Evolutionary conservation across 352 stramenopile genomes (phyloP), one percentile per base, ranked within the genome.

Genomic region (Globisporangium nagaii): DNA sequence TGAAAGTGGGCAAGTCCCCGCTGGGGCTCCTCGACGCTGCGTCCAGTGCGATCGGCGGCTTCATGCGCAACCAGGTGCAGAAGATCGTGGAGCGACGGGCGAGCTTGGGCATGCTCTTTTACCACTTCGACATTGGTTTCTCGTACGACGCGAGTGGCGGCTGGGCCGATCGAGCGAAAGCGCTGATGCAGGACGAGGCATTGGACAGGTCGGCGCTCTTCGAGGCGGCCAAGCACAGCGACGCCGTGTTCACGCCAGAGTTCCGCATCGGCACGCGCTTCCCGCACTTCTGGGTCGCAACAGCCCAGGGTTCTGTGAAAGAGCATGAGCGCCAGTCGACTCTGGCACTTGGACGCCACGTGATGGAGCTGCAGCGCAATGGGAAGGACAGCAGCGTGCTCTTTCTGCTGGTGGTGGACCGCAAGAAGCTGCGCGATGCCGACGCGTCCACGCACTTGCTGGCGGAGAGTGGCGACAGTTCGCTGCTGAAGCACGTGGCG

Each of bases 111-210:
- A 91, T 94, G 84, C 67, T 94, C 37, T 94, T 94, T 60, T 93
- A 90, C 66, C 69, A 92, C 47, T 92, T 90, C 43, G 84, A 94
- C 59, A 83, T 93, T 57, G 84, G 84, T 1, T 91, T 86, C 53
- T 88, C 80, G 24, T 94, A 93, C 61, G 60, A 79, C 35, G 54
- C 63, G n/a, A 54, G 27, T 4, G n/a, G 51, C 27, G 55, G 50
- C 17, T 90, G 84, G 76, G 51, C 45, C 3, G 11, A 50, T 11
- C 65, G 65, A 4, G 78, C 79, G 1, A 79, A 79, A 31, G 55
- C 70, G 53, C 70, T 90, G 24, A 85, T 91, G 78, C 50, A 78
- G 52, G 83, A 90, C 51, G 30, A 62, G 11, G 64, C 71, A 4
- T 54, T 90, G 15, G 66, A 88, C 37, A 52, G 63, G 15, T 86